Evolutionary conservation across 306 rosid species (phyloP).

Genomic region (Hylodesmum podocarpum): DNA sequence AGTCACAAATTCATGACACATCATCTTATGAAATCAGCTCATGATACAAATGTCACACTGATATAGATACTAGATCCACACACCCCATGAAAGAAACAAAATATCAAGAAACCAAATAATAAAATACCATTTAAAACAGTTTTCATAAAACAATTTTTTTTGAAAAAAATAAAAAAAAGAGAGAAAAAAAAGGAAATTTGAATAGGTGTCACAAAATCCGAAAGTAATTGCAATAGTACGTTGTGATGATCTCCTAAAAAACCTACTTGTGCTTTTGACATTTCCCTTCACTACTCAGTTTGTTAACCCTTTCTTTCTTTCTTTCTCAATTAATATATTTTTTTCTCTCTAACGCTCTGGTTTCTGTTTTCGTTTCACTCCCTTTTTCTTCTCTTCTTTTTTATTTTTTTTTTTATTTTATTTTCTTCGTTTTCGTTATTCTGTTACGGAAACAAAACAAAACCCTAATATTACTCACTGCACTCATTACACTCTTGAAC

Average conservation of each 20-base stretch:
- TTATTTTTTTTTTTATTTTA: neutral
- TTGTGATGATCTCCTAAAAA: slow-evolving; percentile 75
- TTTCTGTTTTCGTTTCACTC: neutral
- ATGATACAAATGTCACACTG: no score
- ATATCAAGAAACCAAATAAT: neutral
- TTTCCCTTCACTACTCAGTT: neutral
- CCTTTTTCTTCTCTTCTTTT: neutral
- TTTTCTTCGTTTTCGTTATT: neutral
- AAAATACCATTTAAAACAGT: neutral
- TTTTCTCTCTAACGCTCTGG: no score
- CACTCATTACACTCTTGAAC: slow-evolving; percentile 31
- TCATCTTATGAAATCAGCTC: no score
- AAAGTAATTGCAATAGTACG: slow-evolving; percentile 36
- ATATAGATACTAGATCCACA: no score
- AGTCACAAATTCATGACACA: no score
- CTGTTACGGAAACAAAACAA: slow-evolving; percentile 29
- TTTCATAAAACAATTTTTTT: neutral
- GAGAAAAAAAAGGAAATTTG: neutral
- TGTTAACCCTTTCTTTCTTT: neutral
- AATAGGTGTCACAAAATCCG: slow-evolving; percentile 31
- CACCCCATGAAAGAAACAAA: neutral
- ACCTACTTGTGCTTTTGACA: slow-evolving; percentile 64
- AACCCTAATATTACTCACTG: slow-evolving; percentile 62
- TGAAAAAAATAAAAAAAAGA: neutral
- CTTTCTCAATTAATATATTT: no score